phyloP scores from a whole-genome alignment of 768 basidiomycete genomes.

The Kwoniella heveanensis region DNA sequence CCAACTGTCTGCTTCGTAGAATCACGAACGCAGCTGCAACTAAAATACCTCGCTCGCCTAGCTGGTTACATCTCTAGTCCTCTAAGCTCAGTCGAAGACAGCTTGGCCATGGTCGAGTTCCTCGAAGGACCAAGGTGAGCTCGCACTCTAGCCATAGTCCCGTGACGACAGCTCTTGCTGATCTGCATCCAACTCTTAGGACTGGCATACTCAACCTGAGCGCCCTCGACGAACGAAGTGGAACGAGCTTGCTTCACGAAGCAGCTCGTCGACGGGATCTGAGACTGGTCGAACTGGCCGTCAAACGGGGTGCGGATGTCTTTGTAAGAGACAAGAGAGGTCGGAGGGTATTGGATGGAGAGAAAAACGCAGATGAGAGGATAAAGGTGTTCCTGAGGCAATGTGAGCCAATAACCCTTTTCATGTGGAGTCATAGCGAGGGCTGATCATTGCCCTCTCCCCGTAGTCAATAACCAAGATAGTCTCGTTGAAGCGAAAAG shows the following conservation, averaged over 20 bases:
- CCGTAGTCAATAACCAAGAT: conserved; percentile 75
- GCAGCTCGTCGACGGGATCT: conserved; percentile 77
- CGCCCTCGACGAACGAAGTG: conserved; percentile 75
- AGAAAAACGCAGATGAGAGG: conserved; percentile 70
- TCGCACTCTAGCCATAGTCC: not conserved
- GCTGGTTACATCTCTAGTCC: conserved; percentile 67
- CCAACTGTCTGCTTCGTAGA: conserved; percentile 56
- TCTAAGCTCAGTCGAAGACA: conserved; percentile 57
- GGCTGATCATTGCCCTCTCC: too few relatives aligned
- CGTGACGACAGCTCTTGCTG: conserved; percentile 21
- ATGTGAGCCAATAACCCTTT: conserved; percentile 69
- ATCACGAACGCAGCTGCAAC: conserved; percentile 66
- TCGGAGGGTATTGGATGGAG: conserved; percentile 66
- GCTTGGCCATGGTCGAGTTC: conserved; percentile 36
- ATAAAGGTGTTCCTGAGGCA: conserved; percentile 81
- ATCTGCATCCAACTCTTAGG: conserved; percentile 65
- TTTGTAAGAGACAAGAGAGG: conserved; percentile 80
- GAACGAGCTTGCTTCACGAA: conserved; percentile 80
- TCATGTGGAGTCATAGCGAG: too few relatives aligned
- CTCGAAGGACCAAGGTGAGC: conserved; percentile 42
- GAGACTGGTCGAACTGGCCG: conserved; percentile 76
- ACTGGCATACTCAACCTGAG: conserved; percentile 73
- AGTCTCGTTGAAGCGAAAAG: conserved; percentile 61
- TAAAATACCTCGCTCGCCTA: conserved; percentile 70
- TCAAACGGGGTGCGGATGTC: conserved; percentile 83